Conservation (phyloP, 768 basidiomycete genomes). For the Tricholoma flavovirens region DNA sequence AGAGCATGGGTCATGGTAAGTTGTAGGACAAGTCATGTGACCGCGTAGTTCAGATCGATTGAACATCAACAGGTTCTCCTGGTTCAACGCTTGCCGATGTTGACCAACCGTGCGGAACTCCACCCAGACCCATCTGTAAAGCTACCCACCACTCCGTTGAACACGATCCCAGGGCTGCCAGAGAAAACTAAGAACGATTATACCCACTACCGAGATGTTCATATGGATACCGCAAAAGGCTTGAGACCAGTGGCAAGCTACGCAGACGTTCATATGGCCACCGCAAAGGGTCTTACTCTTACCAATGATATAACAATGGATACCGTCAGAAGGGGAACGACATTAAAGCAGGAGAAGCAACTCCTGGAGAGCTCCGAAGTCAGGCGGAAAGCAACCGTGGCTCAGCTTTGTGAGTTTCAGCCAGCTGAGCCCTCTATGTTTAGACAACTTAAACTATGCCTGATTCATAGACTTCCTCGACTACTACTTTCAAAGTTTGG, state of each 20-base stretch:
- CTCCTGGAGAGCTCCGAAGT: conserved; percentile 82
- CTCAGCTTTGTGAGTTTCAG: conserved; percentile 80
- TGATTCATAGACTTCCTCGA: conserved; percentile 80
- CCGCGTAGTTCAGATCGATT: neutral
- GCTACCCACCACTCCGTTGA: conserved; percentile 13
- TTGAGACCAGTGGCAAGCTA: conserved; percentile 24
- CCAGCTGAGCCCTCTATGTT: conserved; percentile 5
- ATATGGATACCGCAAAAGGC: conserved; percentile 78
- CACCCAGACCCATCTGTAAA: neutral
- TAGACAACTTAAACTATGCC: neutral
- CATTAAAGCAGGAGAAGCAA: conserved; percentile 67
- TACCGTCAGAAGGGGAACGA: conserved; percentile 50
- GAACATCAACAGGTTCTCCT: too few species aligned
- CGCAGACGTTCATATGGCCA: conserved; percentile 66
- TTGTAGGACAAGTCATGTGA: neutral
- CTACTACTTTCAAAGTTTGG: conserved; percentile 95
- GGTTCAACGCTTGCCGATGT: conserved; percentile 4
- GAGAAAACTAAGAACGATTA: conserved; percentile 18
- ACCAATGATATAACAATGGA: conserved; percentile 64
- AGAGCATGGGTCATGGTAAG: conserved; percentile 17
- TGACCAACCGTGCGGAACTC: conserved; percentile 2
- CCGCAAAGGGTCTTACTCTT: conserved; percentile 55
- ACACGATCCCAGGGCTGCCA: conserved; percentile 24
- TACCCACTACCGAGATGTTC: conserved; percentile 47
- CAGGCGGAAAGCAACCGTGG: conserved; percentile 92